Percentiles rank a stretch among this genome's conserved stretches.
Evolutionary conservation across 495 filamentous ascomycete species (phyloP).

Genomic region (Opeltia flavorubescens): DNA sequence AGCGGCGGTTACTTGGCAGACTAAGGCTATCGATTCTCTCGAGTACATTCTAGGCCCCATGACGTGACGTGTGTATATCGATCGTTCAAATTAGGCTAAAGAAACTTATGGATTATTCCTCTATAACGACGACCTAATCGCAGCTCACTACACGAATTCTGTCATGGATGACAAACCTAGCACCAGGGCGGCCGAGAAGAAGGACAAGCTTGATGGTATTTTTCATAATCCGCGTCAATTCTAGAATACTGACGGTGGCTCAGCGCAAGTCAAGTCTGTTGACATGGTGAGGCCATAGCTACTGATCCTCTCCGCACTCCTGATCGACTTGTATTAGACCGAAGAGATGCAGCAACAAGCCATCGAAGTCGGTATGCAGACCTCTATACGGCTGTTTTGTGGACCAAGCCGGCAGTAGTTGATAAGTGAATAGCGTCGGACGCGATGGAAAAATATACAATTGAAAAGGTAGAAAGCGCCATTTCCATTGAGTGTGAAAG

Average conservation of each 20-base stretch:
- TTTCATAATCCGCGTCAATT: neutral
- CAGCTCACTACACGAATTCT: neutral
- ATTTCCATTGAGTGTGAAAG: neutral
- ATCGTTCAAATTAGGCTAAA: too few species aligned
- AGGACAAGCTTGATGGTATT: conserved; percentile 58
- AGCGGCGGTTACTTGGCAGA: too few species aligned
- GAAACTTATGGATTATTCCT: too few species aligned
- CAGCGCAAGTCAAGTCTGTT: conserved; percentile 90
- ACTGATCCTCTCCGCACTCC: neutral
- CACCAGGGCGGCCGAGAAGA: conserved; percentile 40
- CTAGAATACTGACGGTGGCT: conserved; percentile 18
- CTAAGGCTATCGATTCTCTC: too few species aligned
- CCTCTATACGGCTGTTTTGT: neutral
- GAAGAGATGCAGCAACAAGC: conserved; percentile 95
- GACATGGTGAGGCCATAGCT: conserved; percentile 63
- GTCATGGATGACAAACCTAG: conserved; percentile 3
- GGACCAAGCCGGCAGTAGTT: conserved; percentile 1
- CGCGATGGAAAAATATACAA: conserved; percentile 81
- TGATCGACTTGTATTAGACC: conserved; percentile 39
- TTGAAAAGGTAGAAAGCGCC: conserved; percentile 63
- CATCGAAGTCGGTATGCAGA: conserved; percentile 72
- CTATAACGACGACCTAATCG: too few species aligned
- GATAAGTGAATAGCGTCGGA: conserved; percentile 56
- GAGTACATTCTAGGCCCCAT: too few species aligned
- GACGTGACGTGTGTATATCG: too few species aligned